phyloP scores from a whole-genome alignment of 2,329 filamentous ascomycete genomes.

The Phaeosphaeria sp. region DNA sequence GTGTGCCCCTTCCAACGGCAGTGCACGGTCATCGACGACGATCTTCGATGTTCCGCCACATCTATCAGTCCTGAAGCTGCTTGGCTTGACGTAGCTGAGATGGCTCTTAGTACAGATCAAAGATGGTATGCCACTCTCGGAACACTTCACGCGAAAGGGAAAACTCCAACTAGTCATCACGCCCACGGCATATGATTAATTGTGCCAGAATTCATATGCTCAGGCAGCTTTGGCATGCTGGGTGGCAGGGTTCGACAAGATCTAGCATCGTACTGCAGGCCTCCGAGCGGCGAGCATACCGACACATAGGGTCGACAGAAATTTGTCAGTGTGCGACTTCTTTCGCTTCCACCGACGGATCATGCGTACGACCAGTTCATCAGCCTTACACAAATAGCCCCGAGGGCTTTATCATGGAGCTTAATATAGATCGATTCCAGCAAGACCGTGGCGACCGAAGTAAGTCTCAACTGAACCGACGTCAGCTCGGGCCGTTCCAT shows the following conservation, averaged over 20 bases:
- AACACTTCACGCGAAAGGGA: too few relatives aligned
- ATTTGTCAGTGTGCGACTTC: neutral
- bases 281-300: neutral
- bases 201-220: neutral
- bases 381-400: neutral
- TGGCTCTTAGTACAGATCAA: neutral
- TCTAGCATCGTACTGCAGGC: neutral
- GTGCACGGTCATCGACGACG: neutral
- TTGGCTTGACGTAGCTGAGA: neutral
- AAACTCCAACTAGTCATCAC: neutral
- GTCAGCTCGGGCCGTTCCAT: neutral
- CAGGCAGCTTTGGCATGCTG: neutral
- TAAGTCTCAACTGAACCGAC: neutral
- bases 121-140: too few relatives aligned
- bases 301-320: neutral
- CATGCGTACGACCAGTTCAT: neutral
- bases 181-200: neutral
- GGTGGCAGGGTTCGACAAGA: neutral
- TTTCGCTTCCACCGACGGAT: neutral
- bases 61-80: neutral
- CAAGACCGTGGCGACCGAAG: neutral
- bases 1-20: neutral
- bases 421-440: neutral
- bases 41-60: neutral
- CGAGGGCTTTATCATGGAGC: neutral